phyloP scores from a whole-genome alignment of 495 filamentous ascomycete species.

The Tuber calosporum region DNA sequence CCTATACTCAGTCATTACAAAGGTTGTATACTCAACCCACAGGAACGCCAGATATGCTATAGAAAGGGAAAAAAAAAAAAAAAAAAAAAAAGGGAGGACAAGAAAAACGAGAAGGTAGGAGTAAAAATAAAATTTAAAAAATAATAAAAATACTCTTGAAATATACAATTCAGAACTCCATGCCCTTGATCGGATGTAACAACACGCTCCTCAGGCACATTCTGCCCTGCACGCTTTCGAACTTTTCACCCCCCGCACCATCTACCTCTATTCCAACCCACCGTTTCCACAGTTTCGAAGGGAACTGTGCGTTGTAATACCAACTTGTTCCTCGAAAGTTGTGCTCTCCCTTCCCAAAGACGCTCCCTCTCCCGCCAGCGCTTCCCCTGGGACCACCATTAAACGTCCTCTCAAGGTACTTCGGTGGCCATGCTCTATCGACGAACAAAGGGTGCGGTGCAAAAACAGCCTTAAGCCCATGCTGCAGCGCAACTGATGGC shows the following conservation, averaged over 20 bases:
- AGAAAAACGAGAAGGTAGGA: not conserved
- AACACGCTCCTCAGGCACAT: conserved; percentile 94
- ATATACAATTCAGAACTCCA: not conserved
- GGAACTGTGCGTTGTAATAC: conserved; percentile 89
- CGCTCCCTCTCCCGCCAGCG: conserved; percentile 45
- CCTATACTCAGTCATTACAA: not conserved
- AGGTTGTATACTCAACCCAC: not conserved
- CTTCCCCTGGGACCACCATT: conserved; percentile 81
- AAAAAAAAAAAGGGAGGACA: not conserved
- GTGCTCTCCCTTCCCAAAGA: conserved; percentile 57
- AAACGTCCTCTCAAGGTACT: conserved; percentile 71
- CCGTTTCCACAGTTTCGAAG: conserved; percentile 71
- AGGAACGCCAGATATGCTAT: not conserved
- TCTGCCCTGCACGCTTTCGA: conserved; percentile 63
- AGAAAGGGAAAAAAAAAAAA: not conserved
- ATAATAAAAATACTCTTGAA: not conserved
- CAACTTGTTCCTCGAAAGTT: conserved; percentile 83
- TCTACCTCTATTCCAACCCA: conserved; percentile 87
- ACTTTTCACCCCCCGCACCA: conserved; percentile 75
- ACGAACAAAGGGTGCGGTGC: conserved; percentile 87
- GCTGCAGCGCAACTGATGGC: conserved; percentile 74
- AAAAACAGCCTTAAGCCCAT: conserved; percentile 91
- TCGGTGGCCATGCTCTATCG: conserved; percentile 78
- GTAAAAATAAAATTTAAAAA: too few species aligned
- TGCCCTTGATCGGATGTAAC: conserved; percentile 81